Conservation (phyloP, 768 basidiomycete genomes). For the Collybia sp. region DNA sequence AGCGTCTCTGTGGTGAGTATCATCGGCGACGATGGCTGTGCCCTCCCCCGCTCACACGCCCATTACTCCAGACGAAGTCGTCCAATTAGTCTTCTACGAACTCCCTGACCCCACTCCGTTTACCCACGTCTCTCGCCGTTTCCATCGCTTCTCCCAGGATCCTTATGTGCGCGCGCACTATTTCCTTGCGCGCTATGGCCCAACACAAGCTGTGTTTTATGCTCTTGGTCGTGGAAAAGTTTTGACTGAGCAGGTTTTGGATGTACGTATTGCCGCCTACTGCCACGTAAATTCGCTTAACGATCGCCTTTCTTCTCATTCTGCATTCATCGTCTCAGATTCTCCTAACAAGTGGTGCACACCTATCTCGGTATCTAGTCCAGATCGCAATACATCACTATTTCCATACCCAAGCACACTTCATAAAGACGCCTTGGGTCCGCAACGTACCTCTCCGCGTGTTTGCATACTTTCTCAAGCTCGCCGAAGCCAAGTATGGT, state of each 20-base stretch:
- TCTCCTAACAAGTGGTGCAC: constrained; percentile 69
- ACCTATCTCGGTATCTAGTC: constrained; percentile 73
- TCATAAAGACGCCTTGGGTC: constrained; percentile 74
- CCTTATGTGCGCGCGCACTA: constrained; percentile 76
- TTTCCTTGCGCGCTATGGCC: constrained; percentile 71
- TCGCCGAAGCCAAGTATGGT: constrained; percentile 54
- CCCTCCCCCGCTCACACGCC: constrained; percentile 4
- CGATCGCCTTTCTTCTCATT: constrained; percentile 4
- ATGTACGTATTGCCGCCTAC: constrained; percentile 42
- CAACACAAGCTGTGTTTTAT: constrained; percentile 65
- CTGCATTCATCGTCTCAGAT: constrained; percentile 39
- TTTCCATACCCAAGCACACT: constrained; percentile 67
- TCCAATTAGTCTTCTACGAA: constrained; percentile 72
- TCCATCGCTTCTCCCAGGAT: constrained; percentile 60
- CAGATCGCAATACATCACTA: constrained; percentile 79
- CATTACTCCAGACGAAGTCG: constrained; percentile 47
- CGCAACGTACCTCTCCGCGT: constrained; percentile 56
- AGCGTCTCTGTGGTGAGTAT: constrained; percentile 63
- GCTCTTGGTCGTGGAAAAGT: constrained; percentile 72
- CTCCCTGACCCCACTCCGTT: constrained; percentile 61
- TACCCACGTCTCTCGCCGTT: constrained; percentile 52
- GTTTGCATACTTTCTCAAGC: constrained; percentile 59
- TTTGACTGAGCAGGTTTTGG: constrained; percentile 59
- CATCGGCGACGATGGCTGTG: neutral
- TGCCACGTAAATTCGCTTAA: constrained; percentile 2